Evolutionary conservation across 139 green algal genomes (phyloP), one percentile per base, ranked within the genome.

Genomic region (Picochlorum sp.): DNA sequence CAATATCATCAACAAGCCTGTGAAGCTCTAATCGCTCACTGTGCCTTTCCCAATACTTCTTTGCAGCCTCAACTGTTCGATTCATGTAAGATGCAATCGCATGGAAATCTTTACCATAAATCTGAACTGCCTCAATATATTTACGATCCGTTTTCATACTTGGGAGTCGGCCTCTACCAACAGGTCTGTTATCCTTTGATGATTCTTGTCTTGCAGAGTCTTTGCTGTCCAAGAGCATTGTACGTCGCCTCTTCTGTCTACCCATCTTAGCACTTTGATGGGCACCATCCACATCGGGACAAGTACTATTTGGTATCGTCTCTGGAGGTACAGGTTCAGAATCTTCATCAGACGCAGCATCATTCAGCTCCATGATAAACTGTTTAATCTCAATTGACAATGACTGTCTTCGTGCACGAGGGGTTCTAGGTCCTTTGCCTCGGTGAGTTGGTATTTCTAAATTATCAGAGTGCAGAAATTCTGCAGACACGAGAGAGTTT

Each of bases 1-100:
- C 55, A 53, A 20, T 12, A 59, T 44, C 52, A 59, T 44, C 52
- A 9, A 24, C 9, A 14, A 81, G 39, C 7, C 40, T 35, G 33
- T 87, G 78, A 10, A 87, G 45, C 3, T 57, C 66, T 30, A 87
- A 68, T 3, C 78, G 70, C 47, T 79, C 56, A 3, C 63, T 67
- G 57, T 82, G 55, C 10, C 74, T 73, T 40, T 69, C 61, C 65
- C 69, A 89, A 64, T 73, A 89, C 30, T 73, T 59, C 28, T 74
- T 74, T 30, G 66, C 74, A 18, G 76, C 66, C 2, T 49, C 63
- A 22, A 69, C 54, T 9, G 71, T 74, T 3, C 53, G 52, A 33
- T 64, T 69, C 16, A 89, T 61, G 18, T 59, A 55, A 0, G 50
- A 35, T n/a, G 70, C 50, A 54, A 85, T 79, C 1, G 65, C 45